Percentiles rank a stretch among this genome's conserved stretches.
phyloP scores from a whole-genome alignment of 2,329 filamentous ascomycete species.

The Paracorniculantispora psalliotae region DNA sequence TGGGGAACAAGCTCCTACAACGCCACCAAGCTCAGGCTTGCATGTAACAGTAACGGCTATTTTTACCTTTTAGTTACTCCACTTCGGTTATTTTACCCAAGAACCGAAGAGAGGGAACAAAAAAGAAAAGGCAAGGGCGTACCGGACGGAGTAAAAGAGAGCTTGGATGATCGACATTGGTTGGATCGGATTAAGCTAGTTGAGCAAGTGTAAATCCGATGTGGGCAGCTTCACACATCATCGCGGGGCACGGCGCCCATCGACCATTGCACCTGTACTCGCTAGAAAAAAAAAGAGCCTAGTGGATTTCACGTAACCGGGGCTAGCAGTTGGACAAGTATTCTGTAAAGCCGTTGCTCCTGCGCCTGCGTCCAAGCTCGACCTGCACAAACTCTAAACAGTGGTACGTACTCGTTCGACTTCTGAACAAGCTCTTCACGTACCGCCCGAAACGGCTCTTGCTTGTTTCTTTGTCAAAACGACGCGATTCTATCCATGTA shows the following conservation, averaged over 20 bases:
- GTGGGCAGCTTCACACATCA: not conserved
- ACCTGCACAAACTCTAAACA: not conserved
- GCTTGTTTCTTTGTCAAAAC: no score
- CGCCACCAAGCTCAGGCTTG: not conserved
- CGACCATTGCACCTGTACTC: not conserved
- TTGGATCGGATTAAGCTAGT: not conserved
- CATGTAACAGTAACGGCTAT: no score
- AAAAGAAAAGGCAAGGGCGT: not conserved
- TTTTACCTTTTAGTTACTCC: no score
- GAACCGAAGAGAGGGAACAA: not conserved
- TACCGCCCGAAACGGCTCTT: not conserved
- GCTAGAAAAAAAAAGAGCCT: not conserved
- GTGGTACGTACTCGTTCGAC: no score
- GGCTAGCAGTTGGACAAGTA: not conserved
- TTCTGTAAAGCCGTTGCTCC: not conserved
- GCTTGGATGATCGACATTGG: not conserved
- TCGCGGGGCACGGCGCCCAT: no score
- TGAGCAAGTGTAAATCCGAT: constrained; percentile 2
- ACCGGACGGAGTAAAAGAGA: not conserved
- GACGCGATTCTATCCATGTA: no score
- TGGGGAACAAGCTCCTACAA: no score
- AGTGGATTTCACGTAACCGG: not conserved
- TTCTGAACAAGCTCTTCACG: not conserved
- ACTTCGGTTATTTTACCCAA: no score
- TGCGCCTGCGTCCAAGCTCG: no score